Evolutionary conservation across 495 filamentous ascomycete species (phyloP).

Genomic region (Thermothielavioides terrestris): DNA sequence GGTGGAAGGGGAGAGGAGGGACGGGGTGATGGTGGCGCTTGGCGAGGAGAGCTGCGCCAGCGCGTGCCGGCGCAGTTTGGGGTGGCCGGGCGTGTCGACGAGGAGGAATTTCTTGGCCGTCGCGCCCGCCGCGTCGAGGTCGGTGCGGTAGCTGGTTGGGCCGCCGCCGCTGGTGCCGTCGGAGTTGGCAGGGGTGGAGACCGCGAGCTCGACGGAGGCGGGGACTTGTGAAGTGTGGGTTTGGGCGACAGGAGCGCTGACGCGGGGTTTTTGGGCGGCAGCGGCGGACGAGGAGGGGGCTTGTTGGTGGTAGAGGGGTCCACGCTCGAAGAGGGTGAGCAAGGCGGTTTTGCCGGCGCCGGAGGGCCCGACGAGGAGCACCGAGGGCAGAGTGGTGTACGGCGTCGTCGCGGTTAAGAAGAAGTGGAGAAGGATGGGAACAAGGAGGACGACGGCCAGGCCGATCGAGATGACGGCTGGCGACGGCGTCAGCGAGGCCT

Average conservation of each 20-base stretch:
- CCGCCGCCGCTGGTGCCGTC: no score
- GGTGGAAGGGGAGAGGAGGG: no score
- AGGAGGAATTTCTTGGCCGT: constrained; percentile 62
- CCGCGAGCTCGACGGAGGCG: constrained; percentile 58
- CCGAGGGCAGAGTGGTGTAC: constrained; percentile 62
- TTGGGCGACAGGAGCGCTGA: constrained; percentile 9
- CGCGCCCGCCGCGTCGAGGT: constrained; percentile 38
- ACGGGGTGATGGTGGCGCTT: constrained; percentile 53
- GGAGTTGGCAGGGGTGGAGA: constrained; percentile 50
- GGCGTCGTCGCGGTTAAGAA: constrained; percentile 59
- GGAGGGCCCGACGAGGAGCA: constrained; percentile 77
- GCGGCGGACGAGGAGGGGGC: not conserved
- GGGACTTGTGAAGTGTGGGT: constrained; percentile 72
- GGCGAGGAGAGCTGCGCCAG: constrained; percentile 47
- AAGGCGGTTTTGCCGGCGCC: constrained; percentile 85
- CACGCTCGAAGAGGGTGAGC: constrained; percentile 55
- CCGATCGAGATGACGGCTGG: constrained; percentile 53
- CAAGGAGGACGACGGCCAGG: constrained; percentile 56
- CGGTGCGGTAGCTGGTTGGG: constrained; percentile 57
- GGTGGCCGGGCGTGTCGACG: constrained; percentile 87
- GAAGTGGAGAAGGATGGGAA: constrained; percentile 71
- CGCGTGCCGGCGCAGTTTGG: constrained; percentile 70
- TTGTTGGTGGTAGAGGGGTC: constrained; percentile 13
- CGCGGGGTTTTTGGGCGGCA: constrained; percentile 1
- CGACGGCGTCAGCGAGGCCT: constrained; percentile 45